phyloP scores from a whole-genome alignment of 257 asterid genomes.

The Solanum chiquidenum region DNA sequence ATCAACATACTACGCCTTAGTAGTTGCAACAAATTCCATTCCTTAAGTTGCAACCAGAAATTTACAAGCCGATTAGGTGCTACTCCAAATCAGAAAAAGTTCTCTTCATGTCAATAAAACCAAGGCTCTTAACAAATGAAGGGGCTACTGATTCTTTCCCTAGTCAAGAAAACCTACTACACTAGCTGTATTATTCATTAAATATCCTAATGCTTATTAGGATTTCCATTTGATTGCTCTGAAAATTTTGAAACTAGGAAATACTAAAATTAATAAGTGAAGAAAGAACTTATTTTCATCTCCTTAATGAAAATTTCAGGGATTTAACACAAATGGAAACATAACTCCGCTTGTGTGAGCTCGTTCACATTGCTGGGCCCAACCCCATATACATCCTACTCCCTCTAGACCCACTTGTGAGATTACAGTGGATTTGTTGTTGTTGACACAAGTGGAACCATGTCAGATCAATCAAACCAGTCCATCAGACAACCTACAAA shows the following conservation, averaged over 20 bases:
- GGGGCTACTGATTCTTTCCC: too few species aligned
- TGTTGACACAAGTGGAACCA: neutral
- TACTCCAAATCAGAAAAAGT: too few species aligned
- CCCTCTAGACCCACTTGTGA: neutral
- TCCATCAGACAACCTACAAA: too few species aligned
- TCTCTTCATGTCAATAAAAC: too few species aligned
- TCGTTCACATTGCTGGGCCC: neutral
- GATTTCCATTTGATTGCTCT: neutral
- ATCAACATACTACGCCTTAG: too few species aligned
- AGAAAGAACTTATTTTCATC: neutral
- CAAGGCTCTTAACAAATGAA: too few species aligned
- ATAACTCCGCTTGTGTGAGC: neutral
- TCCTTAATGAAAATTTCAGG: neutral
- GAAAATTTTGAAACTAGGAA: neutral
- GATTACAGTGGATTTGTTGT: neutral
- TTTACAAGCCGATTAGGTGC: too few species aligned
- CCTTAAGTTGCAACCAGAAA: too few species aligned
- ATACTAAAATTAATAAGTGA: neutral
- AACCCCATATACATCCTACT: neutral
- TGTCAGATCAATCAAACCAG: neutral
- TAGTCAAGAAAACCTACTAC: too few species aligned
- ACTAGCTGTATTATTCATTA: too few species aligned
- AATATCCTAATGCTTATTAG: neutral
- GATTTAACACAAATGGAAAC: neutral
- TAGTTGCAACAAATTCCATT: too few species aligned